Evolutionary conservation across 352 stramenopile genomes (phyloP).

Genomic region (Globisporangium okanoganense): DNA sequence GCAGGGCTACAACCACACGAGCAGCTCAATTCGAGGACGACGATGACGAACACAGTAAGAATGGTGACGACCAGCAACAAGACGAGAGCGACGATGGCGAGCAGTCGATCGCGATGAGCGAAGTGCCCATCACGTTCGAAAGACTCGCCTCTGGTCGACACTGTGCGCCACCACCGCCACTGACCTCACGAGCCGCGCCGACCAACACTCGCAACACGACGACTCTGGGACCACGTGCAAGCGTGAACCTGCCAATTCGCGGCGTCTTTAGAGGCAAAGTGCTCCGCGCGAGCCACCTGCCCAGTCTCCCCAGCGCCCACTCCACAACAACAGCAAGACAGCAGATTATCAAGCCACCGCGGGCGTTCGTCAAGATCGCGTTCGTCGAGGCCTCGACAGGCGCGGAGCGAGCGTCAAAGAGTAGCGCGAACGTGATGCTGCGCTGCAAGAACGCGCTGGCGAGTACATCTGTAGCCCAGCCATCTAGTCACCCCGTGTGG

Average conservation of each 20-base stretch:
- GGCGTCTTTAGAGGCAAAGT: constrained; percentile 46
- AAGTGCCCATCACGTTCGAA: constrained; percentile 42
- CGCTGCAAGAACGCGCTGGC: constrained; percentile 55
- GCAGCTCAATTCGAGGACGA: not conserved
- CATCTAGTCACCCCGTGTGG: constrained; percentile 41
- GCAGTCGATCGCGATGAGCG: constrained; percentile 37
- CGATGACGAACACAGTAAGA: no score
- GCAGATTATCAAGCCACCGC: constrained; percentile 11
- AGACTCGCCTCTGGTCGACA: not conserved
- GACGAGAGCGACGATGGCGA: constrained; percentile 25
- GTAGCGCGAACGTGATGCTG: constrained; percentile 44
- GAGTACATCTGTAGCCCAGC: constrained; percentile 25
- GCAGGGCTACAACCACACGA: not conserved
- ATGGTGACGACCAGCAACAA: not conserved
- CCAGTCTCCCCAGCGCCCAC: constrained; percentile 1
- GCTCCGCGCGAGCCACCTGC: constrained; percentile 35
- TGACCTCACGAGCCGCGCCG: not conserved
- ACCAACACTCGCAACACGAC: not conserved
- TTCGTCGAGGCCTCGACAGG: constrained; percentile 42
- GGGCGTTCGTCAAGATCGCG: constrained; percentile 43
- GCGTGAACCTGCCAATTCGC: constrained; percentile 17
- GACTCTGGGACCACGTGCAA: no score
- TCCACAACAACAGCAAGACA: not conserved
- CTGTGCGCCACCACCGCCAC: not conserved
- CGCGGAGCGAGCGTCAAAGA: not conserved